Base-by-base conservation (phyloP, 768 basidiomycete species). In the Astraeus odoratus region DNA sequence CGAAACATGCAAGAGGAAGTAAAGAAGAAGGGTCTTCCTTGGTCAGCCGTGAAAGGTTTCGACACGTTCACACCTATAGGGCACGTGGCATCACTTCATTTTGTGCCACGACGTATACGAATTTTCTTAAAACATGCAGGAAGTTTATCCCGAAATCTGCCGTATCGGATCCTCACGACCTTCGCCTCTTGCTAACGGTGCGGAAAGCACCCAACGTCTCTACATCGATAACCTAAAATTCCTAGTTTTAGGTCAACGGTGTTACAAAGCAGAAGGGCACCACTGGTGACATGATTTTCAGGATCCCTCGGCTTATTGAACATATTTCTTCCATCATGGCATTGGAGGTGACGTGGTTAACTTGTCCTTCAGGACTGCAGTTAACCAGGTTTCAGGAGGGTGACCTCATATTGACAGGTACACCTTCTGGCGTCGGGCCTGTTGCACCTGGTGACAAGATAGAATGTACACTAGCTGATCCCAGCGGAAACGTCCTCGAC, bases 261-360 rank as follows among this genome's bases (percentile, higher is more conserved):
- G 65, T 71, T 16, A 67, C 77, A 44, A 93, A 87, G 59, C 96
- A 99, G 64, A 73, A 87, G 45, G 94, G 92, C 2, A 80, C 74
- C 20, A 93, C 94, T 4, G 64, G 69, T 12, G 85, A 94, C 61
- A 96, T 97, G 93, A 86, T 96, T 35, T 95, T 94, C 72, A 75
- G 74, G 24, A 92, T 98, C 29, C 91, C 93, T 1, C 73, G 78
- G 18, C 73, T 98, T 40, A 85, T 98, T 51, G 80, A 86, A 51
- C 93, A 95, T 58, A 75, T 95, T 44, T 95, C 93, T 2, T 87
- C 90, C 4, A 94, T 99, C 65, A 96, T 98, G 93, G 83, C 85
- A 0, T 75, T 99, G n/a, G 92, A 96, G 75, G 93, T 86, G 13
- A 1, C 33, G 3, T 4, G 9, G 36, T 4, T 24, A 27, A 5